Evolutionary conservation across 2,329 filamentous ascomycete genomes (phyloP).

Genomic region (Penicillium sp.): DNA sequence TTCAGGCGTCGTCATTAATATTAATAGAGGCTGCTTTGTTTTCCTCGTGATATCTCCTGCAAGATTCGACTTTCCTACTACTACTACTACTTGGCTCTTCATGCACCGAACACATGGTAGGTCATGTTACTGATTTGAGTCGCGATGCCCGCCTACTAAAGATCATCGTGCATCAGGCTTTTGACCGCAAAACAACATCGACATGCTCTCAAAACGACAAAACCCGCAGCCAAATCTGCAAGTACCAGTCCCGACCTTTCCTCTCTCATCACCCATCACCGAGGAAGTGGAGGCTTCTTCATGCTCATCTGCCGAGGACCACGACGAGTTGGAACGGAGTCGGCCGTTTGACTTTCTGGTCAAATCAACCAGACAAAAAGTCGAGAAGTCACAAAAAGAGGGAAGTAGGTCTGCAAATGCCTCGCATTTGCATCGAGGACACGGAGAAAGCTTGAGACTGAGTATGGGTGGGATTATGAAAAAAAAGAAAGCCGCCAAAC

Average conservation of each 20-base stretch:
- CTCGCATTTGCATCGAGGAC: slow-evolving; percentile 1
- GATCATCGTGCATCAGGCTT: not conserved
- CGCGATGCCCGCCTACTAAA: not conserved
- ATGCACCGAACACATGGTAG: slow-evolving; percentile 5
- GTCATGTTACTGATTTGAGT: not conserved
- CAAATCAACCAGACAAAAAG: slow-evolving; percentile 23
- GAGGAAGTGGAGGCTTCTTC: slow-evolving; percentile 43
- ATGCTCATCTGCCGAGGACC: slow-evolving; percentile 33
- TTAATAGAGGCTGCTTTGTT: slow-evolving; percentile 16
- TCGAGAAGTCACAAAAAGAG: slow-evolving; percentile 10
- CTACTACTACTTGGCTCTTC: not conserved
- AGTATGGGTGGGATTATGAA: slow-evolving; percentile 18
- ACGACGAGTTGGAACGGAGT: slow-evolving; percentile 25
- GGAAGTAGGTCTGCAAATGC: slow-evolving; percentile 4
- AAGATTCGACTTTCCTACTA: not conserved
- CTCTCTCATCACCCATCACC: slow-evolving; percentile 45
- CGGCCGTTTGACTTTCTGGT: slow-evolving; percentile 34
- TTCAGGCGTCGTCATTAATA: slow-evolving; percentile 17
- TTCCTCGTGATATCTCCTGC: not conserved
- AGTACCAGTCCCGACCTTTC: slow-evolving; percentile 39
- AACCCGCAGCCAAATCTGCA: slow-evolving; percentile 29
- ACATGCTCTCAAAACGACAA: slow-evolving; percentile 23
- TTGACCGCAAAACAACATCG: not conserved
- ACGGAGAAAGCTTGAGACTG: slow-evolving; percentile 11
- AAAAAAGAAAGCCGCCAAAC: slow-evolving; percentile 28